Conservation (phyloP, 1,284 basidiomycete genomes). For the Fereydounia khargensis region DNA sequence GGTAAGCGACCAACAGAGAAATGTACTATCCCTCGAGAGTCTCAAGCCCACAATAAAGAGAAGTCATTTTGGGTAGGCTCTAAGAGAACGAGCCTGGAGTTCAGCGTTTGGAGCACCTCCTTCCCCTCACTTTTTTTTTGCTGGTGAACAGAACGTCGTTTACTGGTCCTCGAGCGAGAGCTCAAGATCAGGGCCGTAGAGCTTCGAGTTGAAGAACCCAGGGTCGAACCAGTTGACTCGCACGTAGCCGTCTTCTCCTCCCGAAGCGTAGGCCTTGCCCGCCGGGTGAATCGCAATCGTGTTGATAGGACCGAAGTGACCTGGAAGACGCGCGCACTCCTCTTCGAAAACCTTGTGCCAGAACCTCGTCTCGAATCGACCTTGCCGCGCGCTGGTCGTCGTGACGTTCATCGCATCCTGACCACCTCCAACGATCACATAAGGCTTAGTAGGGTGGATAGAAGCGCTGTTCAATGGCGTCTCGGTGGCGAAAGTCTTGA, state of each 20-base stretch:
- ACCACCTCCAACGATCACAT: constrained; percentile 77
- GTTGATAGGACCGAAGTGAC: constrained; percentile 89
- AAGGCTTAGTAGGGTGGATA: constrained; percentile 78
- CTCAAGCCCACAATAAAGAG: too few species aligned
- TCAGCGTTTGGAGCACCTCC: not conserved
- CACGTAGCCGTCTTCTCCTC: constrained; percentile 87
- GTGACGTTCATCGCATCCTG: constrained; percentile 98
- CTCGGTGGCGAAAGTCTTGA: constrained; percentile 91
- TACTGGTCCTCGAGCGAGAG: constrained; percentile 52
- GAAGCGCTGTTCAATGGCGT: constrained; percentile 94
- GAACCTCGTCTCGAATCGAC: constrained; percentile 97
- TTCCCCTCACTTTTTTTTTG: too few species aligned
- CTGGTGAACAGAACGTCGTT: too few species aligned
- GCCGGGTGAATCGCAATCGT: constrained; percentile 91
- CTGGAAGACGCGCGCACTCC: constrained; percentile 82
- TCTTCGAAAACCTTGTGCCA: constrained; percentile 99
- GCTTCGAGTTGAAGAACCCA: constrained; percentile 51
- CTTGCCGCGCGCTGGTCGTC: constrained; percentile 86
- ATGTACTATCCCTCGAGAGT: too few species aligned
- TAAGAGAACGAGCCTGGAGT: not conserved
- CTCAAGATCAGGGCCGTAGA: constrained; percentile 54
- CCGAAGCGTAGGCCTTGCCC: constrained; percentile 86
- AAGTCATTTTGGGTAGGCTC: constrained; percentile 5
- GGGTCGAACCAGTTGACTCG: constrained; percentile 57
- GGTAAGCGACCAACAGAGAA: too few species aligned